Evolutionary conservation across 2,329 filamentous ascomycete genomes (phyloP), one percentile per base, ranked within the genome.

Genomic region (Botrytis pseudocinerea): DNA sequence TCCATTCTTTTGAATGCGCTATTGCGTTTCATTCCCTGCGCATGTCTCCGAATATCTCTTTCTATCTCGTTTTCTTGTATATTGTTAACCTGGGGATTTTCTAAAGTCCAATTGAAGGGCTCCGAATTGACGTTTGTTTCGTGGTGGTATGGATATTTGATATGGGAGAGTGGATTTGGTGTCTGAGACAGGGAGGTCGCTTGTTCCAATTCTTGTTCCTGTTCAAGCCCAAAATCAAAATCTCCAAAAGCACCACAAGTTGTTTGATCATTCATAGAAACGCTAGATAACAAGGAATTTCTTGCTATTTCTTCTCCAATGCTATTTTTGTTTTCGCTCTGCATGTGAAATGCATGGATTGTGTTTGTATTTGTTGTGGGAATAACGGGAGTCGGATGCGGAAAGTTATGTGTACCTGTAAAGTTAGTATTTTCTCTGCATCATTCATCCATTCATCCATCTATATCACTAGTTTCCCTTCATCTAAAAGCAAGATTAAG

Each of bases 401-500:
- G 46, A 28, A 20, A 5, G 28, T 66, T 66, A 22, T 54, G 64
- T n/a, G 64, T 66, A 10, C 64, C 64, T 68, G 48, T 10, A 57
- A 28, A 22, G 25, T 68, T 32, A 68, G 35, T 57, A 10, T 22
- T 20, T 28, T 8, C 14, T 42, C 48, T 51, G 22, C 18, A 16
- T 32, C 25, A 54, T 28, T 20, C 9, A 42, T 68, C 48, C 28
- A 48, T 28, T 42, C 46, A 38, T 38, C 7, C 7, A 38, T 6
- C 18, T 4, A 4, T 35, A 25, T 48, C 35, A 12, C 48, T 5
- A 10, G 2, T 32, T 38, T 32, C 4, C 44, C 28, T 48, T 65
- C 20, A 48, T 48, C 22, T n/a, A 12, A 10, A 65, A 9, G 10
- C 22, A 8, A 16, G 16, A 4, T 65, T n/a, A 6, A 10, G 7